A percentile compares a stretch with the other conserved stretches of the same genome.
These are phyloP conservation scores for Rhizophora mangle DNA, from an alignment of 345 rosid species.

Conservation along the genomic window DNA sequence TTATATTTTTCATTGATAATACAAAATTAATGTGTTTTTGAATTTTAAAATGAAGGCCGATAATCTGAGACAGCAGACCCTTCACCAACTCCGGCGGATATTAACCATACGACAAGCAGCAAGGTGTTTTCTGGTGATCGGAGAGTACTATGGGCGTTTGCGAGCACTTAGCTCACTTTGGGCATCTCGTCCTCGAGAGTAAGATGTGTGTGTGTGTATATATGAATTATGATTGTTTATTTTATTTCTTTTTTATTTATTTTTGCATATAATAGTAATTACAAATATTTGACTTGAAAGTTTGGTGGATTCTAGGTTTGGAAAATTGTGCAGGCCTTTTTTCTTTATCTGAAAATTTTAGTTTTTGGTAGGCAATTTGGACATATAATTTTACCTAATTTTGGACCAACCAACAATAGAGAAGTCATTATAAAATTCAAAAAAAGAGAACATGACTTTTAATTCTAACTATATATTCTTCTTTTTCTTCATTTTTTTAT, in stretches of 20 bases:
- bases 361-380: too few relatives aligned
- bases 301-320: too few relatives aligned
- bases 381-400: too few relatives aligned
- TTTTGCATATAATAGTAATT: neutral
- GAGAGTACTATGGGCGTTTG: constrained; percentile 78
- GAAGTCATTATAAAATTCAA: too few relatives aligned
- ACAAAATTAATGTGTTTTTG: neutral
- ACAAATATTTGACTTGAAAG: too few relatives aligned
- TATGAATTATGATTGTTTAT: neutral
- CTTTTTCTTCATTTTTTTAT: too few relatives aligned
- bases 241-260: neutral
- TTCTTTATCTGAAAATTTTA: too few relatives aligned
- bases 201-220: constrained; percentile 12
- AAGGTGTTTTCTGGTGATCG: constrained; percentile 77
- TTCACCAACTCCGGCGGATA: constrained; percentile 77
- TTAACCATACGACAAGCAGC: constrained; percentile 86
- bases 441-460: too few relatives aligned
- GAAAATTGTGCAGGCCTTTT: too few relatives aligned
- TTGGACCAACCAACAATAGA: too few relatives aligned
- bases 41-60: constrained; percentile 53
- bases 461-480: too few relatives aligned
- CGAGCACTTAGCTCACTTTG: constrained; percentile 90
- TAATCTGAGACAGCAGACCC: constrained; percentile 88
- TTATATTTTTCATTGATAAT: neutral
- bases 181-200: constrained; percentile 94